Base-by-base conservation (phyloP, 768 basidiomycete genomes). In the Leccinum broughii region DNA sequence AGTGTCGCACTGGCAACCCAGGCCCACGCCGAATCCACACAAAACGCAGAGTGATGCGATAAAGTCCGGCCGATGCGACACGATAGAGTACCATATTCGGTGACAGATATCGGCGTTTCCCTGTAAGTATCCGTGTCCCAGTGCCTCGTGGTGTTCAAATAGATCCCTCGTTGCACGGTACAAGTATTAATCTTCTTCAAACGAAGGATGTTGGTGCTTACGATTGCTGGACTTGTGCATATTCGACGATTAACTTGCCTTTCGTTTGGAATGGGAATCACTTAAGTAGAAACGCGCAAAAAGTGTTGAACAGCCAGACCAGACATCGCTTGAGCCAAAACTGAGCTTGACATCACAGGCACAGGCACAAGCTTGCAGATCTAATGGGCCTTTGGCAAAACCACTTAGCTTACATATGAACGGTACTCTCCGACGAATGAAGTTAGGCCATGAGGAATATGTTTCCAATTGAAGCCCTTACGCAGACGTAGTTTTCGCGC, bases 261-360 rank as follows among this genome's bases (percentile, higher is more conserved):
- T 24, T 26, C 37, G 20, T 55, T 51, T 54, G 14, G 22, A 49
- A 15, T 46, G 44, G 44, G n/a, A 46, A 20, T 46, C n/a, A 24
- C 48, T 49, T 1, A 5, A 49, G 20, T 22, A 17, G 24, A 4
- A 9, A 15, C 32, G 4, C 14, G 34, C 54, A 55, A 17, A 14
- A 35, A 35, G 32, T 37, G 24, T 54, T n/a, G 32, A 34, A 34
- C 32, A 11, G 8, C 32, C 32, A 34, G 34, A 17, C 52, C 6
- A 24, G 34, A 54, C 22, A 58, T 44, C 5, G 20, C 46, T 22
- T 48, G 22, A 48, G 13, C 64, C 67, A 37, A 55, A 55, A 46
- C 10, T 9, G 39, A 35, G 22, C 46, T 34, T 56, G 51, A 62
- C 58, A 58, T 63, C 54, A 54, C 56, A 57, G 59, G 55, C 41